Conservation (phyloP, 2,329 filamentous ascomycete genomes). For the Tolypocladium ovalisporum region DNA sequence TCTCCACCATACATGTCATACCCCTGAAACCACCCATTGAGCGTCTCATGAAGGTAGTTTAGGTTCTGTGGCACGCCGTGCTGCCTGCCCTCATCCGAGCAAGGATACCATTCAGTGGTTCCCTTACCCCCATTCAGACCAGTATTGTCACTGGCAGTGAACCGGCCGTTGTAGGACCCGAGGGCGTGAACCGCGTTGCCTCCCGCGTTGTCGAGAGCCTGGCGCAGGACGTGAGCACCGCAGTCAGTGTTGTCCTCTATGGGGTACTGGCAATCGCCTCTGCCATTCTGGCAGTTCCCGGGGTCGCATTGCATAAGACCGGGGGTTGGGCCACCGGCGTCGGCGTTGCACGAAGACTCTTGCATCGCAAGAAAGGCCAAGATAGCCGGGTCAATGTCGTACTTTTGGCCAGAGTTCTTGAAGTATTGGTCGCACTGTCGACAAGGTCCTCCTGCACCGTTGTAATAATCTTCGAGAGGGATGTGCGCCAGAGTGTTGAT, state of each 20-base stretch:
- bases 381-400: not conserved
- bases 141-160: not conserved
- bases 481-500: not conserved
- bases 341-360: not conserved
- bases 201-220: not conserved
- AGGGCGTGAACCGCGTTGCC: not conserved
- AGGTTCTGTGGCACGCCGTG: not conserved
- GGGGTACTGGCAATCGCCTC: not conserved
- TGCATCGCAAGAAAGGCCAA: not conserved
- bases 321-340: not conserved
- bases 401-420: not conserved
- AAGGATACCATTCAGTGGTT: not conserved
- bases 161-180: not conserved
- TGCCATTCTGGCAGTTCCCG: not conserved
- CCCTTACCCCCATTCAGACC: not conserved
- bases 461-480: not conserved
- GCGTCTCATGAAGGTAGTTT: not conserved
- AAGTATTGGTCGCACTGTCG: not conserved
- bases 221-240: not conserved
- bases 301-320: not conserved
- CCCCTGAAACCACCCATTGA: not conserved
- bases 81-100: not conserved
- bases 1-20: not conserved
- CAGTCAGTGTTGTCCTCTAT: not conserved
- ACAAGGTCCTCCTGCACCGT: not conserved